Conservation (phyloP, 2,329 filamentous ascomycete species). For the Xylaria sp. region DNA sequence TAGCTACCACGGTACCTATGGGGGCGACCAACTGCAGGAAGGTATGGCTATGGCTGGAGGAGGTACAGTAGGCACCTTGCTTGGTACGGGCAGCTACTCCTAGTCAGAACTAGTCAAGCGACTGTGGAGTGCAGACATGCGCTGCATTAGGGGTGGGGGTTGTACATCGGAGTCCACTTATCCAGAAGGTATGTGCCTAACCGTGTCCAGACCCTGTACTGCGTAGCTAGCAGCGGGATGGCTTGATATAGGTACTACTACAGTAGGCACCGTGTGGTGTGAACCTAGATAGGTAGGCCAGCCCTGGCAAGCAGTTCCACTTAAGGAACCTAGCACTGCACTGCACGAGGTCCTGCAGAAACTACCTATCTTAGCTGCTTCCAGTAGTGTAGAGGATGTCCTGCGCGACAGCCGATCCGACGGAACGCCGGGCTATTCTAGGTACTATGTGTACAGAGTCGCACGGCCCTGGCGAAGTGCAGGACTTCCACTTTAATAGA, state of each 20-base stretch:
- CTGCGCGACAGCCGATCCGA: conserved; percentile 15
- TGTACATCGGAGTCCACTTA: conserved; percentile 7
- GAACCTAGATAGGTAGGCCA: neutral
- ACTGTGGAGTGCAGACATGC: conserved; percentile 28
- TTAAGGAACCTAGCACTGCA: conserved; percentile 18
- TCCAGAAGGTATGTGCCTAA: conserved; percentile 4
- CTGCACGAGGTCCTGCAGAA: conserved; percentile 32
- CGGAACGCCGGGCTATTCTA: conserved; percentile 24
- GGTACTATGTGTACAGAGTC: neutral
- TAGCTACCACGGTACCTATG: neutral
- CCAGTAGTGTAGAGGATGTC: conserved; percentile 5
- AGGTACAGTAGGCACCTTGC: neutral
- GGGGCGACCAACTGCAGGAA: too few species aligned
- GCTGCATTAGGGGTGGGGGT: conserved; percentile 21
- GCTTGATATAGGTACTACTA: conserved; percentile 2
- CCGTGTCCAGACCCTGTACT: neutral
- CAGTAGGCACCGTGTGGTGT: conserved; percentile 18
- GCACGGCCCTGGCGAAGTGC: neutral
- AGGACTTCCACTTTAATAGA: conserved; percentile 7
- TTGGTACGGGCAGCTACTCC: neutral
- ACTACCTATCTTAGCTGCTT: conserved; percentile 22
- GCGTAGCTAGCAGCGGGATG: conserved; percentile 1
- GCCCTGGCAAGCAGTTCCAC: conserved; percentile 13
- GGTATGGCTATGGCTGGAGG: neutral
- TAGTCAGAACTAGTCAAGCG: conserved; percentile 2